Evolutionary conservation across 2,329 filamentous ascomycete species (phyloP).

Genomic region (Arachnopeziza araneosa): DNA sequence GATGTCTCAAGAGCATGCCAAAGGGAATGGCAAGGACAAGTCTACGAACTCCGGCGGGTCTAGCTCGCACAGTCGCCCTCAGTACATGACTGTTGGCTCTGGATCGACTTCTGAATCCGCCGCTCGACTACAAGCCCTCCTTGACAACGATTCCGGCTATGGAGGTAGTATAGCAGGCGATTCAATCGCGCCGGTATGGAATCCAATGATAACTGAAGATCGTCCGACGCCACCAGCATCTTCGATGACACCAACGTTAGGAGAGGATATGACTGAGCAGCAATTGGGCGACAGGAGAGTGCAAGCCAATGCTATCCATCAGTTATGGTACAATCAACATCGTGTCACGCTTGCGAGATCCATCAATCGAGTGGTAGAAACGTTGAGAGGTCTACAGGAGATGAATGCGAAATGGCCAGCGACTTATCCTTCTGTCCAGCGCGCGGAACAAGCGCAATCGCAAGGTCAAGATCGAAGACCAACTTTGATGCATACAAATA

Average conservation of each 20-base stretch:
- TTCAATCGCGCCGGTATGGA: constrained; percentile 41
- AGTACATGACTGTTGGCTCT: constrained; percentile 84
- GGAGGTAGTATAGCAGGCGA: constrained; percentile 72
- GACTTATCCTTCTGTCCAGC: constrained; percentile 83
- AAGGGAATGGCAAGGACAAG: constrained; percentile 45
- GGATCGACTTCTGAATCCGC: constrained; percentile 79
- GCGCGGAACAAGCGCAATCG: constrained; percentile 41
- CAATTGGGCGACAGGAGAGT: constrained; percentile 52
- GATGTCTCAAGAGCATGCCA: constrained; percentile 55
- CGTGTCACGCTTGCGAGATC: constrained; percentile 79
- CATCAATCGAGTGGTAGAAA: constrained; percentile 80
- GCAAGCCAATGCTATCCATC: constrained; percentile 79
- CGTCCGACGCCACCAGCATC: constrained; percentile 39
- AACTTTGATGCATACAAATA: constrained; percentile 57
- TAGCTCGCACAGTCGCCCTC: constrained; percentile 37
- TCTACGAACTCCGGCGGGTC: constrained; percentile 9
- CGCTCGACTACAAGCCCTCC: constrained; percentile 69
- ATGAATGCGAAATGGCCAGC: constrained; percentile 92
- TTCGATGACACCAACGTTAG: constrained; percentile 16
- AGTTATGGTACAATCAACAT: constrained; percentile 93
- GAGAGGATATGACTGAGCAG: constrained; percentile 39
- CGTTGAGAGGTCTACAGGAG: constrained; percentile 75
- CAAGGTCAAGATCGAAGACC: constrained; percentile 52
- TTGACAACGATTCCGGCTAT: constrained; percentile 89
- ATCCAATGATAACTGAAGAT: constrained; percentile 43